Conservation (phyloP, 805 yeast species). For the Cyberlindnera meyerae region DNA sequence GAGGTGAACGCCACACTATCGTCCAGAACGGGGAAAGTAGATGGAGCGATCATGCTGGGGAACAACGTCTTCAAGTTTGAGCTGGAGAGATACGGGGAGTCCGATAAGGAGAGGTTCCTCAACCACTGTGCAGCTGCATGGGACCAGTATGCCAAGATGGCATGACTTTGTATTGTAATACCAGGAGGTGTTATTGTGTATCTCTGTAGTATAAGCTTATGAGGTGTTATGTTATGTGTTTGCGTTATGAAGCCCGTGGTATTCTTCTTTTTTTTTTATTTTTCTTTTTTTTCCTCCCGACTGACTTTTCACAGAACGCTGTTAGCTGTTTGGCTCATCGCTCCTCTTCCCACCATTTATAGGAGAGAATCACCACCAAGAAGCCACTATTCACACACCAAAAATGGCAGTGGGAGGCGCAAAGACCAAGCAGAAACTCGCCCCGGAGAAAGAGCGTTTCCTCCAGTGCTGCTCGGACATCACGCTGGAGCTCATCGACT, state of each 20-base stretch:
- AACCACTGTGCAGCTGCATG: slow-evolving; percentile 33
- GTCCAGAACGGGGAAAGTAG: slow-evolving; percentile 10
- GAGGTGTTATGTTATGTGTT: too few relatives aligned
- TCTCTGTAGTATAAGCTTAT: too few relatives aligned
- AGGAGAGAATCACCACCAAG: neutral
- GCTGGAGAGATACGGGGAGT: slow-evolving; percentile 15
- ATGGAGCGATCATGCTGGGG: slow-evolving; percentile 18
- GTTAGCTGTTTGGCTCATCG: too few relatives aligned
- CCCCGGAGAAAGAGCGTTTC: slow-evolving; percentile 92
- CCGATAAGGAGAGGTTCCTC: slow-evolving; percentile 27
- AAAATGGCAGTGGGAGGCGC: slow-evolving; percentile 27
- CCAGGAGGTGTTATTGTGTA: neutral
- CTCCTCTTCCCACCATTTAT: too few relatives aligned
- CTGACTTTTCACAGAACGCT: slow-evolving; percentile 5
- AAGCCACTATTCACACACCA: neutral
- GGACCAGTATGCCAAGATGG: slow-evolving; percentile 25
- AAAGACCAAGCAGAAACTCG: slow-evolving; percentile 55
- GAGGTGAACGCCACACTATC: slow-evolving; percentile 16
- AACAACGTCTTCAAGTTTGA: slow-evolving; percentile 23
- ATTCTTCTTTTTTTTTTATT: slow-evolving; percentile 1
- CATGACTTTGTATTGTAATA: neutral
- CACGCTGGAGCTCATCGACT: slow-evolving; percentile 76
- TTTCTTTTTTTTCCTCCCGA: too few relatives aligned
- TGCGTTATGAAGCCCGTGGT: slow-evolving; percentile 3
- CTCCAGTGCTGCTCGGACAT: slow-evolving; percentile 90